Evolutionary conservation across 2,329 filamentous ascomycete genomes (phyloP).

Genomic region (Paraphoma sp.): DNA sequence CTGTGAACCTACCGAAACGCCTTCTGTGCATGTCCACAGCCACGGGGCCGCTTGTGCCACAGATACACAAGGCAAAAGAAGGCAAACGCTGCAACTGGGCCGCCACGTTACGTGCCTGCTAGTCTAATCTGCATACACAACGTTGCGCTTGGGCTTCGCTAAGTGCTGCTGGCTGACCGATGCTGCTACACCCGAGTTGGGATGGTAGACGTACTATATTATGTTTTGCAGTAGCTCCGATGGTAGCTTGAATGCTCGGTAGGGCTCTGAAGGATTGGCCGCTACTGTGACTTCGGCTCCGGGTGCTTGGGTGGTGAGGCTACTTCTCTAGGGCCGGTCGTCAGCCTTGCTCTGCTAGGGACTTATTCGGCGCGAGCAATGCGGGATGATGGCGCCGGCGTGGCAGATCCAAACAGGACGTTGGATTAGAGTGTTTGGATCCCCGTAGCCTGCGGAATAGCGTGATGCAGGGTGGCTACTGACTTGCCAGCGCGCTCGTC

Average conservation of each 20-base stretch:
- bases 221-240: constrained; percentile 33
- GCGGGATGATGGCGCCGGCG: background rate
- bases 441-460: constrained; percentile 18
- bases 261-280: constrained; percentile 7
- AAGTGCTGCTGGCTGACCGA: constrained; percentile 18
- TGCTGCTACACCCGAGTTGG: constrained; percentile 26
- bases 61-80: background rate
- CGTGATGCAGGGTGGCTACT: constrained; percentile 18
- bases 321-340: constrained; percentile 14
- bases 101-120: constrained; percentile 7
- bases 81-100: constrained; percentile 2
- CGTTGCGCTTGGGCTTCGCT: constrained; percentile 4
- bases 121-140: constrained; percentile 5
- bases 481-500: constrained; percentile 1
- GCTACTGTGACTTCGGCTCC: constrained; percentile 7
- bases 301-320: constrained; percentile 2
- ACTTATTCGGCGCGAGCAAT: constrained; percentile 8
- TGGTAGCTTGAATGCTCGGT: constrained; percentile 1
- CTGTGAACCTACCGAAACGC: constrained; percentile 2
- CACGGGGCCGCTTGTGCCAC: constrained; percentile 4
- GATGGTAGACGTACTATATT: constrained; percentile 15
- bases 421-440: constrained; percentile 33
- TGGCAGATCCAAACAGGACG: constrained; percentile 11
- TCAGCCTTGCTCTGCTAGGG: constrained; percentile 18
- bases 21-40: background rate